phyloP scores from a whole-genome alignment of 129 eudicot genomes.

The Lactuca saligna region DNA sequence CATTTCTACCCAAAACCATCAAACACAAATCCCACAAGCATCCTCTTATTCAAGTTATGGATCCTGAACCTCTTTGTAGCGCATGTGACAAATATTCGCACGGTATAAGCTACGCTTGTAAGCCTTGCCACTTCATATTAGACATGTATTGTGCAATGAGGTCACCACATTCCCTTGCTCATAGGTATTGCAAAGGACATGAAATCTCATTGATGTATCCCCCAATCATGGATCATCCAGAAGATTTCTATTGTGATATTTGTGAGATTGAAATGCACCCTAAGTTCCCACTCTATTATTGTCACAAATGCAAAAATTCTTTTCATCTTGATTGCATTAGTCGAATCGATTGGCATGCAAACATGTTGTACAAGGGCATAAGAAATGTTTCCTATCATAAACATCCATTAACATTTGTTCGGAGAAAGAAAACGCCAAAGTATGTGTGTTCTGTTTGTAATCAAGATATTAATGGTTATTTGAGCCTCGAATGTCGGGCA shows the following conservation, averaged over 20 bases:
- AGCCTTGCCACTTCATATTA: background rate
- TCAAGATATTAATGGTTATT: background rate
- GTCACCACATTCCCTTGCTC: no score
- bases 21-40: no score
- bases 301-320: slow-evolving; percentile 1
- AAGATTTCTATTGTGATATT: slow-evolving; percentile 20
- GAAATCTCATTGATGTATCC: no score
- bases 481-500: slow-evolving; percentile 2
- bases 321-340: slow-evolving; percentile 8
- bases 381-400: background rate
- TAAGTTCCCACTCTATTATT: slow-evolving; percentile 5
- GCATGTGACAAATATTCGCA: no score
- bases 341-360: background rate
- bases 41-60: no score
- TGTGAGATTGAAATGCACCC: slow-evolving; percentile 16
- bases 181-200: no score
- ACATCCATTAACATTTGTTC: slow-evolving; percentile 7
- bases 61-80: no score
- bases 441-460: slow-evolving; percentile 17
- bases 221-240: background rate
- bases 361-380: background rate
- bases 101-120: no score
- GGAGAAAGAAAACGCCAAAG: background rate
- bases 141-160: no score
- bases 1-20: no score